These are phyloP conservation scores for Yamadazyma membranifaciens DNA, from an alignment of 1,139 yeast genomes.

Conservation along the genomic window DNA sequence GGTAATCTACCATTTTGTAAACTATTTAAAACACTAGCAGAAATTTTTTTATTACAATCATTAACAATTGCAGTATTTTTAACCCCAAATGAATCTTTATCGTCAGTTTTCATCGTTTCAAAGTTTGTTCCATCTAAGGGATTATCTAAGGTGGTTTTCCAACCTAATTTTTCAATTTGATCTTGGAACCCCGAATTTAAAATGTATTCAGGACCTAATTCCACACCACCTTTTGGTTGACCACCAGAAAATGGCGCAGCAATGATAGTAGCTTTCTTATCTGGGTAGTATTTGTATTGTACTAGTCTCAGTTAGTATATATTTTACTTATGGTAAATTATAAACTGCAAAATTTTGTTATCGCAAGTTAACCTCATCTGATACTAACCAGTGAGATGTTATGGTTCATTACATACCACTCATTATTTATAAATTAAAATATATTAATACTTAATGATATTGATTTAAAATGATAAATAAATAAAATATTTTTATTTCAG, in stretches of 20 bases:
- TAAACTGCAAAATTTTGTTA: background rate
- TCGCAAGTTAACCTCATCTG: background rate
- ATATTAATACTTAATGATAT: no score
- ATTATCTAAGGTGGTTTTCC: slow-evolving; percentile 58
- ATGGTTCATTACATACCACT: background rate
- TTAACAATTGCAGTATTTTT: slow-evolving; percentile 80
- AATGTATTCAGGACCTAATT: slow-evolving; percentile 84
- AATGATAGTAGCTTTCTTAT: slow-evolving; percentile 60
- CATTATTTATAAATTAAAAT: background rate
- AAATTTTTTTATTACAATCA: slow-evolving; percentile 64
- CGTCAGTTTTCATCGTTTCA: slow-evolving; percentile 38
- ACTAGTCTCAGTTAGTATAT: slow-evolving; percentile 2
- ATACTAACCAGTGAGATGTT: background rate
- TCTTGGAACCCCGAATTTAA: slow-evolving; percentile 67
- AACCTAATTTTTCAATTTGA: slow-evolving; percentile 66
- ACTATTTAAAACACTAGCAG: slow-evolving; percentile 53
- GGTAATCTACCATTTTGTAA: slow-evolving; percentile 62
- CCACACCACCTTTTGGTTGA: slow-evolving; percentile 92
- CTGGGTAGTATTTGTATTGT: slow-evolving; percentile 50
- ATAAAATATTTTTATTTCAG: no score
- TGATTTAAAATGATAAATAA: no score
- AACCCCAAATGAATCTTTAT: slow-evolving; percentile 52
- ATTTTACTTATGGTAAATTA: background rate
- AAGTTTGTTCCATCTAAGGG: slow-evolving; percentile 56
- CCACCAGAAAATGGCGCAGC: slow-evolving; percentile 97